Percentiles rank a stretch among this genome's conserved stretches.
These are phyloP conservation scores for Leucosporidium scottii DNA, from an alignment of 768 basidiomycete genomes.

Conservation along the genomic window DNA sequence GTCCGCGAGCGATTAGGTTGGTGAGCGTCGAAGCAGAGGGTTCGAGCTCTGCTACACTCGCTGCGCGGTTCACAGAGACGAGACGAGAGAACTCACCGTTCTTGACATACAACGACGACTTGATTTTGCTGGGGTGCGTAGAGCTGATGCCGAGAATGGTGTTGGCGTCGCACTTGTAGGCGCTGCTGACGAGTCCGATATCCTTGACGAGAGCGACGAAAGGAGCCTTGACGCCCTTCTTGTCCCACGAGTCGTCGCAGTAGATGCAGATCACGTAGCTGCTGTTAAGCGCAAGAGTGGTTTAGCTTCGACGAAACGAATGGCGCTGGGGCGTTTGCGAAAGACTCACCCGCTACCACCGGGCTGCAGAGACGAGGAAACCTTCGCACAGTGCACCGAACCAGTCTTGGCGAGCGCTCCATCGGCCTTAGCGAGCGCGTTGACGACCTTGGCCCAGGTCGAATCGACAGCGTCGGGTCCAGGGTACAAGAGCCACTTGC, in stretches of 20 bases:
- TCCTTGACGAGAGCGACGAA: conserved; percentile 23
- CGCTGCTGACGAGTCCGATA: neutral
- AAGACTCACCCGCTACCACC: neutral
- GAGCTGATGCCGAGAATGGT: conserved; percentile 30
- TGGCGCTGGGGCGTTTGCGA: too few species aligned
- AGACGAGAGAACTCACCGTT: neutral
- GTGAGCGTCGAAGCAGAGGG: too few species aligned
- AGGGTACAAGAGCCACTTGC: conserved; percentile 34
- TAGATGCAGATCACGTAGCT: conserved; percentile 32
- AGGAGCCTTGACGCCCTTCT: conserved; percentile 11
- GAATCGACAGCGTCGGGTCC: conserved; percentile 12
- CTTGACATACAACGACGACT: conserved; percentile 9
- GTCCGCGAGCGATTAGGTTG: too few species aligned
- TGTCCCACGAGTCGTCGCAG: conserved; percentile 31
- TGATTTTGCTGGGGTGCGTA: conserved; percentile 25
- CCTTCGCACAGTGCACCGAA: conserved; percentile 23
- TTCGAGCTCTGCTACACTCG: too few species aligned
- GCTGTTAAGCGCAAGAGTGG: too few species aligned
- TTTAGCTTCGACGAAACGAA: too few species aligned
- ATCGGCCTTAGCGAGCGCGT: conserved; percentile 21
- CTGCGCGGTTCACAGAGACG: too few species aligned
- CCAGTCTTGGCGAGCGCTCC: conserved; percentile 24
- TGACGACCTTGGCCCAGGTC: conserved; percentile 26
- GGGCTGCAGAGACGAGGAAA: conserved; percentile 7
- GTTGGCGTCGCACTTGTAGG: conserved; percentile 33